phyloP scores from a whole-genome alignment of 805 yeast genomes.

The Limtongia smithiae region DNA sequence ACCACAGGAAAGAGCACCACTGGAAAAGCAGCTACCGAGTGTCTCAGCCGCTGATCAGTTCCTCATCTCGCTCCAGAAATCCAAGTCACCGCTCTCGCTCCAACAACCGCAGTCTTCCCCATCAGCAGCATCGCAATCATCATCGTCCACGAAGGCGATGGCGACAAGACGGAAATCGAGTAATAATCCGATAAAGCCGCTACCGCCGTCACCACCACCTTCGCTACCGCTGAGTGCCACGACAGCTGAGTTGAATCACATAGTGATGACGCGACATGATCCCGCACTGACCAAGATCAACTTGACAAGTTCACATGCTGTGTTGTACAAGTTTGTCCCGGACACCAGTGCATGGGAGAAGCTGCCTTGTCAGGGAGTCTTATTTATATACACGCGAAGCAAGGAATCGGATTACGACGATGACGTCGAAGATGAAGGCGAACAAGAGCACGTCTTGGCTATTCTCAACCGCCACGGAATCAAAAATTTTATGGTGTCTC shows the following conservation, averaged over 20 bases:
- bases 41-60: conserved; percentile 12
- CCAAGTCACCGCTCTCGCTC: not conserved
- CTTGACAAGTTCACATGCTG: conserved; percentile 41
- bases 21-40: not conserved
- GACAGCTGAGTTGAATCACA: conserved; percentile 30
- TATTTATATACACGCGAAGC: conserved; percentile 40
- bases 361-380: conserved; percentile 39
- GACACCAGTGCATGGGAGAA: conserved; percentile 40
- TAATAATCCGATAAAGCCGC: conserved; percentile 1
- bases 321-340: conserved; percentile 39
- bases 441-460: conserved; percentile 14
- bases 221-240: not conserved
- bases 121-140: not conserved
- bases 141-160: not conserved
- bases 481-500: conserved; percentile 15
- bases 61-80: conserved; percentile 18
- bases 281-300: conserved; percentile 37
- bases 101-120: not conserved
- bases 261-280: conserved; percentile 39
- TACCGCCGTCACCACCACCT: not conserved
- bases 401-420: not conserved
- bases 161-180: not conserved
- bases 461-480: conserved; percentile 25
- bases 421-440: not conserved
- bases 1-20: no score